Conservation (phyloP, 164 flowering plant genomes). For the Piper longum region DNA sequence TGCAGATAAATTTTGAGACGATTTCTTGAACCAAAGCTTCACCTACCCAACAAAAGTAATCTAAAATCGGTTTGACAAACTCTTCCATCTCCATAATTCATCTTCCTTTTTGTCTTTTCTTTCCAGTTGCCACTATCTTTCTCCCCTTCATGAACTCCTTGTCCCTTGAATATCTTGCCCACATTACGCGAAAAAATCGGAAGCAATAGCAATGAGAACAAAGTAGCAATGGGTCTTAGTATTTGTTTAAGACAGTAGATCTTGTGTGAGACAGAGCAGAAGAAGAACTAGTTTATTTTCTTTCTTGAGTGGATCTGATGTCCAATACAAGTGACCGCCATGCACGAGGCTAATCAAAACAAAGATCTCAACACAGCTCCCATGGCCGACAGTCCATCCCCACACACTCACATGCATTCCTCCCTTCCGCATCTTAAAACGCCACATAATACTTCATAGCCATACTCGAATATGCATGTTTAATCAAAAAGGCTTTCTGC, state of each 20-base stretch:
- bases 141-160: background rate
- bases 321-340: conserved; percentile 8
- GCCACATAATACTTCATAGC: background rate
- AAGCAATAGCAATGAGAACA: too few species aligned
- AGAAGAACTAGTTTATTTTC: background rate
- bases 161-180: background rate
- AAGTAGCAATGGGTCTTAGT: too few species aligned
- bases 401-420: conserved; percentile 29
- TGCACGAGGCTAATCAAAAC: conserved; percentile 35
- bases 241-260: too few species aligned
- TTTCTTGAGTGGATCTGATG: background rate
- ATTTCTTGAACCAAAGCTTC: background rate
- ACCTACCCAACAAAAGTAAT: too few species aligned
- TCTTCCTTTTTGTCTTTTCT: background rate
- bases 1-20: background rate
- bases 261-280: background rate
- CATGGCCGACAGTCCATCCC: conserved; percentile 44
- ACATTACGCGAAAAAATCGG: background rate
- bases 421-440: background rate
- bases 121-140: background rate
- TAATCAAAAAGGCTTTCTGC: too few species aligned
- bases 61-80: background rate
- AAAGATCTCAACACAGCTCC: conserved; percentile 10
- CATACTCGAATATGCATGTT: background rate
- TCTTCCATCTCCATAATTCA: background rate